Base-by-base conservation (phyloP, 495 filamentous ascomycete genomes). In the Neurospora africana region DNA sequence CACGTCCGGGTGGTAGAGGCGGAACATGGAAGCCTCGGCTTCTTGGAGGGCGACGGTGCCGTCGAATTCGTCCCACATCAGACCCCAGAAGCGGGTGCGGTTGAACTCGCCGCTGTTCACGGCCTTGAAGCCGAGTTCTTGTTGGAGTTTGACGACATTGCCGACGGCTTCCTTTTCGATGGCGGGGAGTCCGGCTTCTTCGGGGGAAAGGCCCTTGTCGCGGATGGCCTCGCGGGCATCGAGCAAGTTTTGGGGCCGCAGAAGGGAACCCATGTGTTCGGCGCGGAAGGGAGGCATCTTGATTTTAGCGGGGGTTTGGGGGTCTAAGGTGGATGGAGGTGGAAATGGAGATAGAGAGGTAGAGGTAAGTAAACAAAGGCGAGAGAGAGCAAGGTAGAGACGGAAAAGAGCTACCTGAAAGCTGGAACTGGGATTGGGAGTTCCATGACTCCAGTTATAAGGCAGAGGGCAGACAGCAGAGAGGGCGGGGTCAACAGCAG, bases 251-350 rank as follows among this genome's bases (percentile, higher is more conserved):
- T 91, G 80, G 47, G 92, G 92, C 21, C 93, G 89, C 27, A 94
- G 87, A 27, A 95, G 88, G 37, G 91, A 94, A 75, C 93, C 93
- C 74, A 97, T 83, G 76, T 95, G 92, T 84, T 95, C 93, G 67
- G 92, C 93, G 74, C 91, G 88, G 82, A 93, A 95, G 21, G 93
- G 92, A 61, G 91, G 91, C 84, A 83, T 79, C 80, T 84, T 77
- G 84, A 81, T 27, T 13, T 5, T 58, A 21, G 13, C 4, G 27
- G 47, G 7, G 27, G 30, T 19, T 58, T 19, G 6, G 27, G 27
- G 53, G 23, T 8, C 2, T 23, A 10, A 8, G n/a, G 10, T 44
- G 36, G 65, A 1, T 68, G 11, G 2, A 19, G 23, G 8, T 40
- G 73, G 3, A 35, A 44, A 8, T 27, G 58, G 58, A 47, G 67